Conservation (phyloP, 495 filamentous ascomycete species). For the Penicillium salamii region DNA sequence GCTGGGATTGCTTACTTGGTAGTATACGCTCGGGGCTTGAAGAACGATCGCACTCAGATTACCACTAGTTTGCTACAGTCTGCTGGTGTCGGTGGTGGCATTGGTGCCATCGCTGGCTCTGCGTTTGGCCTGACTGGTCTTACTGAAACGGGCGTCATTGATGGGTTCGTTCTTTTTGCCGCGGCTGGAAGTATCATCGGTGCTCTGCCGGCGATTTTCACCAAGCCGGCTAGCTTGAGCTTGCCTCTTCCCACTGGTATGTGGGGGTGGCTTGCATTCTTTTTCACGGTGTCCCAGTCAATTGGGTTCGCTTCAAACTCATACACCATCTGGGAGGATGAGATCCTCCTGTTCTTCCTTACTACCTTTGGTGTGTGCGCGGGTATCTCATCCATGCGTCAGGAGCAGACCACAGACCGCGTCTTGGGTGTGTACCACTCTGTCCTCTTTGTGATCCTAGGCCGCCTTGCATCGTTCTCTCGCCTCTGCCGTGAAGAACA, state of each 20-base stretch:
- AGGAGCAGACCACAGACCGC: constrained; percentile 58
- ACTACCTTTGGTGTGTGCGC: constrained; percentile 76
- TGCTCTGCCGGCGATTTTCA: constrained; percentile 55
- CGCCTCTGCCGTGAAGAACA: constrained; percentile 96
- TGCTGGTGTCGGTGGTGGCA: constrained; percentile 39
- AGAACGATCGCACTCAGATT: constrained; percentile 50
- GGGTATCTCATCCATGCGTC: constrained; percentile 70
- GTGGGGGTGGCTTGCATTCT: constrained; percentile 82
- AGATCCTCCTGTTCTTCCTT: constrained; percentile 88
- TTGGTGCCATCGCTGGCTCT: constrained; percentile 37
- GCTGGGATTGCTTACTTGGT: constrained; percentile 63
- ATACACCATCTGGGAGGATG: constrained; percentile 98
- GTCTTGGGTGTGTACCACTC: constrained; percentile 80
- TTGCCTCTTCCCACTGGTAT: constrained; percentile 70
- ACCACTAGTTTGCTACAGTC: constrained; percentile 46
- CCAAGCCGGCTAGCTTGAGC: constrained; percentile 43
- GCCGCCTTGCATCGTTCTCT: constrained; percentile 80
- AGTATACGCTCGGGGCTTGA: constrained; percentile 65
- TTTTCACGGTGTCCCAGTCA: constrained; percentile 80
- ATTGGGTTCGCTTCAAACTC: constrained; percentile 95
- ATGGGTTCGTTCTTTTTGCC: constrained; percentile 40
- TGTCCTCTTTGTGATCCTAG: constrained; percentile 75
- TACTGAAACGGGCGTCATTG: constrained; percentile 23
- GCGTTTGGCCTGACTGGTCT: constrained; percentile 21
- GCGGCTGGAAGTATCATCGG: constrained; percentile 63